phyloP scores from a whole-genome alignment of 805 yeast species.

The Metschnikowia shivogae region DNA sequence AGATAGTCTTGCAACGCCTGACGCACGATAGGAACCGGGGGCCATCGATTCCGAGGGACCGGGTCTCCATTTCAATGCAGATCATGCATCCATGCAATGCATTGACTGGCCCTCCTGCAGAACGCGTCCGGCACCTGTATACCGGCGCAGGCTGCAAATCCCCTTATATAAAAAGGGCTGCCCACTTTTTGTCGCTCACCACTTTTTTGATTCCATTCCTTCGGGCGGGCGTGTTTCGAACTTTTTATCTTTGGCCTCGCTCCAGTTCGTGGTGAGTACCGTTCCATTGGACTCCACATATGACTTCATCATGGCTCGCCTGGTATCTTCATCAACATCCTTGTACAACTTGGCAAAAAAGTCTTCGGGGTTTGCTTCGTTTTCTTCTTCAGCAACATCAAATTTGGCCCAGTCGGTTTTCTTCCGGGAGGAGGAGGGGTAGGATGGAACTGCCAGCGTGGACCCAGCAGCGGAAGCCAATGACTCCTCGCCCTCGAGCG shows the following conservation, averaged over 20 bases:
- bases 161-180: no score
- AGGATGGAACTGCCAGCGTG: constrained; percentile 22
- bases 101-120: neutral
- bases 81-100: neutral
- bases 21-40: neutral
- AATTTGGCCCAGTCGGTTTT: constrained; percentile 64
- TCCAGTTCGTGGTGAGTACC: constrained; percentile 90
- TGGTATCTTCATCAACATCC: constrained; percentile 81
- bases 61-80: neutral
- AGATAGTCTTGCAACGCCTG: constrained; percentile 3
- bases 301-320: constrained; percentile 95
- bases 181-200: constrained; percentile 25
- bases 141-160: no score
- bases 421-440: constrained; percentile 64
- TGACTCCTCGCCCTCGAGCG: constrained; percentile 35
- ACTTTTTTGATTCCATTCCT: constrained; percentile 59
- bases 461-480: neutral
- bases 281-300: constrained; percentile 94
- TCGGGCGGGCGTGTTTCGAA: constrained; percentile 73
- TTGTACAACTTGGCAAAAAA: constrained; percentile 74
- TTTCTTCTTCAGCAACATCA: constrained; percentile 43
- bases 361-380: constrained; percentile 47
- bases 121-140: no score
- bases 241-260: constrained; percentile 62
- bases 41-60: neutral